These are phyloP conservation scores for Schizophyllum amplum DNA, from an alignment of 1,284 basidiomycete species.

Conservation along the genomic window DNA sequence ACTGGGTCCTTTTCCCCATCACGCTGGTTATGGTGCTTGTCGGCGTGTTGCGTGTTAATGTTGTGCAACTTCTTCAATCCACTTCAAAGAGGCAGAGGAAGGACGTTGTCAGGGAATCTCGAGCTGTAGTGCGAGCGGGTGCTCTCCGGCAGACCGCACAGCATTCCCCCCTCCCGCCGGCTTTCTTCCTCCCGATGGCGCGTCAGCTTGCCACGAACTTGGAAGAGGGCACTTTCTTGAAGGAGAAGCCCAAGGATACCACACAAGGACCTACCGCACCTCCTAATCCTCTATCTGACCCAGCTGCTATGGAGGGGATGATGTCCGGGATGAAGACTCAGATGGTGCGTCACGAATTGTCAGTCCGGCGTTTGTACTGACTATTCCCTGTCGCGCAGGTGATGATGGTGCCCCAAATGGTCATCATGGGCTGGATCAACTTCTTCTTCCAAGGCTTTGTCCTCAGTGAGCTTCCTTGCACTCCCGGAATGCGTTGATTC, in stretches of 20 bases:
- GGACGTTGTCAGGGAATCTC: slow-evolving; percentile 73
- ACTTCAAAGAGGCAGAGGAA: slow-evolving; percentile 76
- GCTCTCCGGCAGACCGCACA: slow-evolving; percentile 74
- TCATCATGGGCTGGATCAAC: slow-evolving; percentile 99
- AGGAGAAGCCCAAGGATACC: slow-evolving; percentile 67
- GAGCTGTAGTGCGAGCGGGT: slow-evolving; percentile 76
- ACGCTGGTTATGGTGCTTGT: slow-evolving; percentile 97
- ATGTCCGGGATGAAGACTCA: slow-evolving; percentile 99
- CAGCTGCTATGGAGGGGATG: slow-evolving; percentile 93
- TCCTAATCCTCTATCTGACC: slow-evolving; percentile 78
- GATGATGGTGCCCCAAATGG: slow-evolving; percentile 96
- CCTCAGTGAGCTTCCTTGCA: slow-evolving; percentile 62
- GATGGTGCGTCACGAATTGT: slow-evolving; percentile 34
- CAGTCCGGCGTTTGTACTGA: background rate
- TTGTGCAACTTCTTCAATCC: slow-evolving; percentile 81
- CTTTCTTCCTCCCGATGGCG: slow-evolving; percentile 72
- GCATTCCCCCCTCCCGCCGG: slow-evolving; percentile 74
- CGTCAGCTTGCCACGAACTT: slow-evolving; percentile 65
- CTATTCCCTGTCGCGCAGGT: slow-evolving; percentile 31
- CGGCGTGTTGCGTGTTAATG: slow-evolving; percentile 90
- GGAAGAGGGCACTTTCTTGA: slow-evolving; percentile 73
- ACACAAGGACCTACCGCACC: slow-evolving; percentile 48
- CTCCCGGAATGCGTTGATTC: slow-evolving; percentile 1
- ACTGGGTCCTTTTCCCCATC: slow-evolving; percentile 95
- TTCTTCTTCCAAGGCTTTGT: slow-evolving; percentile 99